Base-by-base conservation (phyloP, 148 eudicot species). In the Camellia granthamiana region DNA sequence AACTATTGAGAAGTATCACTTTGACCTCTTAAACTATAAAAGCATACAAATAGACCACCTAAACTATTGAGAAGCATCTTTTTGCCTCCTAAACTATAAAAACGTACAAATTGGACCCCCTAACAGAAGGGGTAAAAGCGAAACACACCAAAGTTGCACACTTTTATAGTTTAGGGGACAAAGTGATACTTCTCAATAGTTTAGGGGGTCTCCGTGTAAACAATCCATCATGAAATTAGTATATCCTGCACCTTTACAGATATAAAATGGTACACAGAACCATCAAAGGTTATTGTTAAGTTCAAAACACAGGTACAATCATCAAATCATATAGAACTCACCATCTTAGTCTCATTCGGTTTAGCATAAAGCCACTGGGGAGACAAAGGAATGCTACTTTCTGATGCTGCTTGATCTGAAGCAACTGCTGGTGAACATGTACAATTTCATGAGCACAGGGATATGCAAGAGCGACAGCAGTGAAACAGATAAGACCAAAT, bases 361-460 rank as follows among this genome's bases (percentile, higher is more conserved):
- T 92, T 95, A 64, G 93, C 81, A 77, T 93, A 90, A 80, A 95
- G 95, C 99, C 99, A 95, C 77, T 95, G 99, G 6, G 99, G 97
- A 70, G 99, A 95, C 87, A 95, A 81, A n/a, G 99, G 99, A 77
- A 95, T 95, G 94, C 84, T 90, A 87, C 85, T 95, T 75, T 95
- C 99, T 3, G 90, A 83, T 30, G 84, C 86, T 30, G 84, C 90
- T 84, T 85, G 97, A 87, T 95, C 99, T 88, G 90, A 79, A 59
- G n/a, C 2, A 76, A 66, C 73, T 82, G 47, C 67, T 16, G 14
- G 69, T 30, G 58, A 61, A 72, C 38, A 54, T 21, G 9, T 7
- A 69, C 10, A 41, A 75, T 44, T 75, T 59, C 67, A 59, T 69
- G 11, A 60, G 71, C 30, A n/a, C 51, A 49, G 21, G 55, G 51